These are phyloP conservation scores for Cryphonectria japonica DNA, from an alignment of 2,329 filamentous ascomycete species.

Conservation along the genomic window DNA sequence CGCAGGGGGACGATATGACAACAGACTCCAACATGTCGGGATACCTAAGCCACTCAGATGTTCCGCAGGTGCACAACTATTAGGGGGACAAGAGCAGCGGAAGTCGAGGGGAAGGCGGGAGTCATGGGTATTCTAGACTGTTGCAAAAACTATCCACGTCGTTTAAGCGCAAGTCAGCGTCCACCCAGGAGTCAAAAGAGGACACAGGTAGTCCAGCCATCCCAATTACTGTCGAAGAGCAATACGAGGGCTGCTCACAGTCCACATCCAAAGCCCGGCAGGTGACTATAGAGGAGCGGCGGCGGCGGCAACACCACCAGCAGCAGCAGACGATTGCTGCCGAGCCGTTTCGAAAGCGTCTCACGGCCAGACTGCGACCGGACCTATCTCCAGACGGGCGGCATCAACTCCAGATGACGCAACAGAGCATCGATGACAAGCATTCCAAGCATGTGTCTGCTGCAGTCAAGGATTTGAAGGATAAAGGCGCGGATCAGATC, in stretches of 20 bases:
- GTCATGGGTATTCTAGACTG: neutral
- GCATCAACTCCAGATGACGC: neutral
- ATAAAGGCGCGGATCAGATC: neutral
- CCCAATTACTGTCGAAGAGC: neutral
- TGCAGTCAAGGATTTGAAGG: neutral
- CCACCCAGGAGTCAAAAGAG: neutral
- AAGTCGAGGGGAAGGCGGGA: neutral
- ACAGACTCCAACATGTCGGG: neutral
- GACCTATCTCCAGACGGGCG: neutral
- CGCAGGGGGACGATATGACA: neutral
- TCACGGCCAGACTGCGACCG: slow-evolving; percentile 14
- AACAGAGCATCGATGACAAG: neutral
- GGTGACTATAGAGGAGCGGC: neutral
- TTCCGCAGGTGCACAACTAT: neutral
- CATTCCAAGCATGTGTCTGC: too few species aligned
- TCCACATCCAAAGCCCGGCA: neutral
- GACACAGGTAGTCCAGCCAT: neutral
- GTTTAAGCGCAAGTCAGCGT: slow-evolving; percentile 10
- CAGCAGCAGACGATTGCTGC: neutral
- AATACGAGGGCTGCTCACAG: neutral
- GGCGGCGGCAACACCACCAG: neutral
- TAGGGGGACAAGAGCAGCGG: neutral
- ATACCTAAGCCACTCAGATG: neutral
- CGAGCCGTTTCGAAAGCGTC: slow-evolving; percentile 10
- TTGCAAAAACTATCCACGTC: slow-evolving; percentile 17